Conservation (phyloP, 1,284 basidiomycete species). For the Butyriboletus regius region DNA sequence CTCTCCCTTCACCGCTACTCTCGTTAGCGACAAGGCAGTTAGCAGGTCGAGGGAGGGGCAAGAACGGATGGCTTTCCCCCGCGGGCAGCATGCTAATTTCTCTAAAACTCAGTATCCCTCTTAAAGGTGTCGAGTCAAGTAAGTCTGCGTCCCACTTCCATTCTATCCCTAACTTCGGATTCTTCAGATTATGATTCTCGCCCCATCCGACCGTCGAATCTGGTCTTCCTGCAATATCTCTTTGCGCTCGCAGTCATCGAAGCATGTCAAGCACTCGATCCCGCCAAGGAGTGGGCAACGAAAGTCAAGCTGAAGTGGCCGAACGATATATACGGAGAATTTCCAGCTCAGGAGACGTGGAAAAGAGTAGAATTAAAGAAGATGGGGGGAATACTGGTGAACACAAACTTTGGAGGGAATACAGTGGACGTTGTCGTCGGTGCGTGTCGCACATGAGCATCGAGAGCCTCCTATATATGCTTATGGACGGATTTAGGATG, state of each 20-base stretch:
- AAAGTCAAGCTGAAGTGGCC: constrained; percentile 90
- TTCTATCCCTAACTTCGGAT: background rate
- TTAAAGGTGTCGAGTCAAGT: constrained; percentile 24
- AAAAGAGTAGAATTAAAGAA: constrained; percentile 48
- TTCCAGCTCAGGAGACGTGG: constrained; percentile 41
- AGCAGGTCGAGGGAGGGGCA: constrained; percentile 80
- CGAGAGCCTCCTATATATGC: background rate
- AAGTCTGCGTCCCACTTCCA: background rate
- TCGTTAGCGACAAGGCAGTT: constrained; percentile 85
- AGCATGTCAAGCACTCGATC: constrained; percentile 58
- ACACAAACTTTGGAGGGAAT: constrained; percentile 71
- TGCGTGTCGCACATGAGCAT: constrained; percentile 32
- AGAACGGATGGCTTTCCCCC: constrained; percentile 91
- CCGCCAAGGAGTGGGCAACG: constrained; percentile 39
- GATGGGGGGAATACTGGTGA: constrained; percentile 86
- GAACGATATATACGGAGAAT: constrained; percentile 84
- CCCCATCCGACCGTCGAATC: constrained; percentile 53
- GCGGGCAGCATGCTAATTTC: constrained; percentile 85
- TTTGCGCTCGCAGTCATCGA: constrained; percentile 85
- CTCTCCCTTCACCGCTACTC: constrained; percentile 68
- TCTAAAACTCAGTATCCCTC: constrained; percentile 60
- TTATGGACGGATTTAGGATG: constrained; percentile 52
- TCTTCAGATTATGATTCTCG: constrained; percentile 1
- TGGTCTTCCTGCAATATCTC: constrained; percentile 95
- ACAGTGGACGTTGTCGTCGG: constrained; percentile 76